These are phyloP conservation scores for Filobasidium uniguttulatum DNA, from an alignment of 1,284 basidiomycete species.

Conservation along the genomic window DNA sequence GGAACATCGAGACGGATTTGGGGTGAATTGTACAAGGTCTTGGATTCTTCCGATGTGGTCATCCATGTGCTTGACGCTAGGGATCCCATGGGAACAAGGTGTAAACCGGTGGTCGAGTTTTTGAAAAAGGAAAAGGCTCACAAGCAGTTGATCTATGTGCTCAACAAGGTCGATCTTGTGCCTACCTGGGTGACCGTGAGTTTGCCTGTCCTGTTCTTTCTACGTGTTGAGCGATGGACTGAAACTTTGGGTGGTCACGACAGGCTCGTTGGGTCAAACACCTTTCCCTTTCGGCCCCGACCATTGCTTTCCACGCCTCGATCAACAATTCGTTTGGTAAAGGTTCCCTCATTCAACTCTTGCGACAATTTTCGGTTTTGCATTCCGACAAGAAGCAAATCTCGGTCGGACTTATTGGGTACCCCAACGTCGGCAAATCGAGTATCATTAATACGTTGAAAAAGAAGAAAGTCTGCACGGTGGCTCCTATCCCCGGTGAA, in stretches of 20 bases:
- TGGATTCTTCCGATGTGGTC: slow-evolving; percentile 95
- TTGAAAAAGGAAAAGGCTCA: slow-evolving; percentile 92
- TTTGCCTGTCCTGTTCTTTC: slow-evolving; percentile 20
- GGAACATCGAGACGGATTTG: slow-evolving; percentile 91
- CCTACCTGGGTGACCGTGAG: slow-evolving; percentile 98
- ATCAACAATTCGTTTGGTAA: slow-evolving; percentile 99
- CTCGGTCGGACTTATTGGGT: slow-evolving; percentile 93
- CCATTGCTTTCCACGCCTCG: slow-evolving; percentile 95
- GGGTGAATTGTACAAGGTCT: slow-evolving; percentile 97
- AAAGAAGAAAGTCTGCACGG: slow-evolving; percentile 93
- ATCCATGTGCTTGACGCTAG: slow-evolving; percentile 92
- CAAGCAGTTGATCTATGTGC: slow-evolving; percentile 90
- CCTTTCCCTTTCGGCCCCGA: slow-evolving; percentile 84
- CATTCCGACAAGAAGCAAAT: slow-evolving; percentile 99
- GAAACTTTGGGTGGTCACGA: slow-evolving; percentile 2
- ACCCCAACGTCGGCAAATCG: slow-evolving; percentile 96
- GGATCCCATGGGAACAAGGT: slow-evolving; percentile 92
- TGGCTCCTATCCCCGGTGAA: slow-evolving; percentile 94
- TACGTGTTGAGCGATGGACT: slow-evolving; percentile 7
- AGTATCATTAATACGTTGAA: slow-evolving; percentile 98
- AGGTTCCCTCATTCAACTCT: slow-evolving; percentile 89
- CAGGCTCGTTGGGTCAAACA: slow-evolving; percentile 95
- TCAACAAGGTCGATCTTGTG: slow-evolving; percentile 98
- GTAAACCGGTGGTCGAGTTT: slow-evolving; percentile 86
- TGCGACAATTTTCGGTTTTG: slow-evolving; percentile 90